These are phyloP conservation scores for Meyerozyma guilliermondii DNA, from an alignment of 1,139 yeast genomes.

Conservation along the genomic window DNA sequence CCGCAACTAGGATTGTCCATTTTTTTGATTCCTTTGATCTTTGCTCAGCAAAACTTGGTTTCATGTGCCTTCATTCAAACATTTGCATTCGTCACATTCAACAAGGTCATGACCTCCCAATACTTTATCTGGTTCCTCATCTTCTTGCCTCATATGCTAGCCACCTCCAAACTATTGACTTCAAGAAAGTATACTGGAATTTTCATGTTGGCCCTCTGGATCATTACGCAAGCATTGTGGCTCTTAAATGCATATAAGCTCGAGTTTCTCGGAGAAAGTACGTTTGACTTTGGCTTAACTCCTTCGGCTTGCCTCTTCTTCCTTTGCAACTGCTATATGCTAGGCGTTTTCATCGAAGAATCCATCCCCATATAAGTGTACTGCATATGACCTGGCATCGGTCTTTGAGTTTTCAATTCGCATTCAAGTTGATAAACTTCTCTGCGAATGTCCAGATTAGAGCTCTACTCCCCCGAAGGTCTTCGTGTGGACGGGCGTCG, in stretches of 20 bases:
- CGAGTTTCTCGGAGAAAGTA: conserved; percentile 71
- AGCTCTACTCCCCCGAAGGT: conserved; percentile 91
- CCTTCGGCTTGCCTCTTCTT: conserved; percentile 63
- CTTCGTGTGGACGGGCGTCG: conserved; percentile 88
- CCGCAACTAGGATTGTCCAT: conserved; percentile 72
- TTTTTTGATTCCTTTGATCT: conserved; percentile 54
- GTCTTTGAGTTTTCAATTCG: neutral
- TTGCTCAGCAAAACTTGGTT: conserved; percentile 50
- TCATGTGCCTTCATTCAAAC: conserved; percentile 83
- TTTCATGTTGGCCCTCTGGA: conserved; percentile 52
- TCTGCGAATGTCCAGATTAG: conserved; percentile 58
- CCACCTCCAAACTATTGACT: conserved; percentile 34
- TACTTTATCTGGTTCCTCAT: conserved; percentile 93
- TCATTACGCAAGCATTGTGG: conserved; percentile 72
- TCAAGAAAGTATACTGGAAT: conserved; percentile 25
- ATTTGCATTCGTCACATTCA: conserved; percentile 81
- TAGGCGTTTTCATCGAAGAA: conserved; percentile 52
- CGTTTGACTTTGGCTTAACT: conserved; percentile 61
- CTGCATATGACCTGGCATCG: conserved; percentile 1
- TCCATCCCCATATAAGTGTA: neutral
- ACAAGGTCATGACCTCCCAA: conserved; percentile 91
- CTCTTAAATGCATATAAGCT: conserved; percentile 69
- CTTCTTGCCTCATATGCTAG: conserved; percentile 67
- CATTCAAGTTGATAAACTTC: conserved; percentile 19
- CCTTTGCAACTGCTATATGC: conserved; percentile 57